phyloP scores from a whole-genome alignment of 768 basidiomycete genomes.

The Ramaria sp. region DNA sequence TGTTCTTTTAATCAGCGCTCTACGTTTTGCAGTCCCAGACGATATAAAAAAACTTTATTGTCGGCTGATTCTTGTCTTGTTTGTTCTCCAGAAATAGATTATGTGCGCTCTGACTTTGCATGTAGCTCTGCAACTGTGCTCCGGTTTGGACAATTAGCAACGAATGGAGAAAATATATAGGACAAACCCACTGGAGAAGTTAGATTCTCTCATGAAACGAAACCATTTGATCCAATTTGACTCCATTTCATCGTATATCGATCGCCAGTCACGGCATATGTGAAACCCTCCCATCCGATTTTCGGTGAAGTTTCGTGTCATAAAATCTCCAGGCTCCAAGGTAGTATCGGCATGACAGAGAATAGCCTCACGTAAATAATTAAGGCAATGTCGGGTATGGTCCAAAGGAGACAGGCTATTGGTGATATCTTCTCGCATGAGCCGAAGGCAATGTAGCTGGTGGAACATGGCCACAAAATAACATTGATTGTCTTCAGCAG shows the following conservation, averaged over 20 bases:
- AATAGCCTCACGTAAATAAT: not conserved
- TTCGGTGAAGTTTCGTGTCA: not conserved
- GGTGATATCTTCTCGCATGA: slow-evolving; percentile 15
- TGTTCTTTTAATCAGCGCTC: too few relatives aligned
- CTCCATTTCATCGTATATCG: not conserved
- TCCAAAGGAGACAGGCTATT: not conserved
- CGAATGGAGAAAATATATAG: too few relatives aligned
- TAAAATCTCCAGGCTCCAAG: not conserved
- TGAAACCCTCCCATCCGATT: not conserved
- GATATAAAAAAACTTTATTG: too few relatives aligned
- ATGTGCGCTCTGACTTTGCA: too few relatives aligned
- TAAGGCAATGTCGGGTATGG: not conserved
- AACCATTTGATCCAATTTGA: not conserved
- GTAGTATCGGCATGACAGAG: not conserved
- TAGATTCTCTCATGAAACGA: too few relatives aligned
- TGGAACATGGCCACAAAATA: slow-evolving; percentile 28
- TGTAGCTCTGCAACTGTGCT: too few relatives aligned
- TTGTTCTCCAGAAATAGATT: too few relatives aligned
- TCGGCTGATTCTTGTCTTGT: too few relatives aligned
- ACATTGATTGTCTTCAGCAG: slow-evolving; percentile 20
- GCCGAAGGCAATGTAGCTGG: slow-evolving; percentile 26
- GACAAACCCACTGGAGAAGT: too few relatives aligned
- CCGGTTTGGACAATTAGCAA: too few relatives aligned
- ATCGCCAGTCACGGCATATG: not conserved
- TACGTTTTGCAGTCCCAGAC: too few relatives aligned